Base-by-base conservation (phyloP, 169 alveolate species). In the Plasmodium reichenowi region DNA sequence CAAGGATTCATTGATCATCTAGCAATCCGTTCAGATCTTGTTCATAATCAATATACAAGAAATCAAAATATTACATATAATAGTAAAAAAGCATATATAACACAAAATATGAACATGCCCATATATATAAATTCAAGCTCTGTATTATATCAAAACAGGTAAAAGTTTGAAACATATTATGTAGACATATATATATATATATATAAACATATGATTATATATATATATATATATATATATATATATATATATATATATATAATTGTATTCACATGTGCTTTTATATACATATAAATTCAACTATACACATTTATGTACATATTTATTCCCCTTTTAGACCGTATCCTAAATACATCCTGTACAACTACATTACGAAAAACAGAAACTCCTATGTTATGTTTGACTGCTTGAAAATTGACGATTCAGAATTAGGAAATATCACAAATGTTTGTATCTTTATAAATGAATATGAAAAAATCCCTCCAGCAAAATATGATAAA, bases 1-100 rank as follows among this genome's bases (percentile, higher is more conserved):
- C 91, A 83, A 72, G 91, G 91, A 22, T 83, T 83, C 45, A 83
- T 83, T 48, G 91, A 83, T 13, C 91, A 83, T 47, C 38, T 83
- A 43, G 91, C 91, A n/a, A 83, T 83, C 17, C 91, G 91, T 72
- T 83, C 70, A 26, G 91, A 83, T 50, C 32, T 83, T 43, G 45
- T 83, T 68, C 80, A 68, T 70, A 83, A 83, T 62, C 54, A 83
- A n/a, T 58, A 83, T 68, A 52, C 91, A 15, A 83, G 91, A 83
- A 83, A 83, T 63, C 56, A 45, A 60, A 32, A 83, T 45, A 20
- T 67, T 38, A 83, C 12, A 24, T 83, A 15, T 68, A 83, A 83
- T 45, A 83, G 56, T 3, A 83, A 83, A 48, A 83, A 68, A 15
- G 91, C 91, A 1, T 83, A 83, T 48, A 68, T 83, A 50, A 67